Base-by-base conservation (phyloP, 305 asterid genomes). In the Ilex paraguariensis region DNA sequence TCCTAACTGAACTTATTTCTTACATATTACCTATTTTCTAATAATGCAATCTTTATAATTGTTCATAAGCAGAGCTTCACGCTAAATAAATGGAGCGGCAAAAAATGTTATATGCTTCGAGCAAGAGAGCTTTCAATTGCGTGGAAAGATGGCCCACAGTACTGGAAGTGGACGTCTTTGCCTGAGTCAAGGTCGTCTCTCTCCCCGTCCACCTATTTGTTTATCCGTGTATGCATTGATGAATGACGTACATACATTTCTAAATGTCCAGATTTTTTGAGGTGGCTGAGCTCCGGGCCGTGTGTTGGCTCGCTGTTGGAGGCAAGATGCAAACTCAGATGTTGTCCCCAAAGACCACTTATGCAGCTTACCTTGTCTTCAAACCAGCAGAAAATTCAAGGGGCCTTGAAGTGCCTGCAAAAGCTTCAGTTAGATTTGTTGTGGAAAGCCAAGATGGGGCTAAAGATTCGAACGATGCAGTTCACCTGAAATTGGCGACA, bases 281-380 rank as follows among this genome's bases (percentile, higher is more conserved):
- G 69, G 77, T 77, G 54, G 82, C 72, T 3, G 64, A 66, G 33
- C 70, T 70, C 39, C 33, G 15, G 9, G 17, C 31, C 5, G 68
- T 65, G 44, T 64, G 48, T 5, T 67, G 82, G 79, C 72, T 77
- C 12, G 74, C 61, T 2, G 63, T 73, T 33, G 48, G 53, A 1
- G 76, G 72, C 49, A 45, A 7, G 64, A 33, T 77, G 12, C 63
- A 50, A 39, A 46, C 61, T 0, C 60, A 36, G 7, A 60, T 52
- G 59, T 67, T 73, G 10, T 70, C 82, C 3, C 76, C 74, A 3
- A 57, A 64, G 33, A 77, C 79, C n/a, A 53, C n/a, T 11, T 70
- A 77, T 5, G 62, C 30, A 16, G 77, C 74, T 30, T 73, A 68
- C 53, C 61, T 77, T 10, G 76, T 73, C 13, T 77, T 59, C 55